A percentile compares a stretch with the other conserved stretches of the same genome.
Evolutionary conservation across 2,329 filamentous ascomycete species (phyloP).

Genomic region (Colletotrichum spinosum): DNA sequence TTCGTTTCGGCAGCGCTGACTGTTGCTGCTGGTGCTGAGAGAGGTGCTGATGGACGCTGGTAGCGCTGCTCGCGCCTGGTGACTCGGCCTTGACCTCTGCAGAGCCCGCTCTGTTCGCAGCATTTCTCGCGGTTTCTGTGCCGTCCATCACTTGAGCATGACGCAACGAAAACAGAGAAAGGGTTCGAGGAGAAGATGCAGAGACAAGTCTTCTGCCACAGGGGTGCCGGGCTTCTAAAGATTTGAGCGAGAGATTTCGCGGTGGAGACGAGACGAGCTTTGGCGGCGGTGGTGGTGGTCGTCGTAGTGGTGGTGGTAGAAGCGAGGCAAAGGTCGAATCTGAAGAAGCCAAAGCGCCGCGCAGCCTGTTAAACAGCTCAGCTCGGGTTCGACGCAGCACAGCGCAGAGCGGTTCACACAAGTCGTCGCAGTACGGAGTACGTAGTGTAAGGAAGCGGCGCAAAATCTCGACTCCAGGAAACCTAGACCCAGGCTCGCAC

Average conservation of each 20-base stretch:
- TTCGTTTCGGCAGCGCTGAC: constrained; percentile 45
- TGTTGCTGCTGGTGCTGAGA: constrained; percentile 9
- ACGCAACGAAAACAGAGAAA: constrained; percentile 24
- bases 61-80: constrained; percentile 28
- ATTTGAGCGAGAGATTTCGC: constrained; percentile 37
- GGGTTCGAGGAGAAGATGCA: constrained; percentile 17
- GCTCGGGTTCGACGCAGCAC: too few species aligned
- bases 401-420: too few species aligned
- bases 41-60: constrained; percentile 27
- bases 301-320: not conserved
- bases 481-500: not conserved
- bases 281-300: too few species aligned
- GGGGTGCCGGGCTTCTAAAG: constrained; percentile 26
- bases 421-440: too few species aligned
- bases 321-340: not conserved
- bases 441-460: not conserved
- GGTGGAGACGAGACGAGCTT: constrained; percentile 23
- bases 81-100: constrained; percentile 38
- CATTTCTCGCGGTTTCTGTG: constrained; percentile 37
- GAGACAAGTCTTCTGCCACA: constrained; percentile 30
- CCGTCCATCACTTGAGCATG: constrained; percentile 36
- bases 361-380: not conserved
- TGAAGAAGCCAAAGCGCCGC: constrained; percentile 4
- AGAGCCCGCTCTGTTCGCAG: constrained; percentile 37
- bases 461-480: constrained; percentile 16